Conservation (phyloP, 345 rosid genomes). For the Acer negundo region DNA sequence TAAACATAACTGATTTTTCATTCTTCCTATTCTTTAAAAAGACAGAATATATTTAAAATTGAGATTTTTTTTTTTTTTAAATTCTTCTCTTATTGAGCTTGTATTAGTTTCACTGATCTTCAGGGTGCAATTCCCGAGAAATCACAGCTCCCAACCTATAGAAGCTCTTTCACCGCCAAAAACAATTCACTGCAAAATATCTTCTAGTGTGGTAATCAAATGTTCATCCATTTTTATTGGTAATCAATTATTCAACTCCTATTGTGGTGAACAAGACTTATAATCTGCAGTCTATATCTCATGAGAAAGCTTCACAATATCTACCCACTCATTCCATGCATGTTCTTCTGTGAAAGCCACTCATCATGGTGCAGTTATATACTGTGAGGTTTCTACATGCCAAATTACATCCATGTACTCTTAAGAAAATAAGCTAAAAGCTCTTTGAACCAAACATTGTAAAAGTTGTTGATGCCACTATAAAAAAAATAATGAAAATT, state of each 20-base stretch:
- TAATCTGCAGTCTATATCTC: background rate
- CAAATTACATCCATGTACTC: background rate
- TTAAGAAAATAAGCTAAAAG: conserved; percentile 9
- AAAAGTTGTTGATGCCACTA: background rate
- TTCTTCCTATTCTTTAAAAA: background rate
- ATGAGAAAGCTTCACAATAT: background rate
- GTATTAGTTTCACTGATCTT: background rate
- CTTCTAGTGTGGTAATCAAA: too few species aligned
- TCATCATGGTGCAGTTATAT: background rate
- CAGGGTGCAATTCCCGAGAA: background rate
- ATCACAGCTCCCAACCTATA: too few species aligned
- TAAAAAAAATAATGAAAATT: background rate
- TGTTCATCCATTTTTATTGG: background rate
- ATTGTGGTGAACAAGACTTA: background rate
- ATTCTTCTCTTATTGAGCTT: background rate
- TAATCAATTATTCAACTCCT: background rate
- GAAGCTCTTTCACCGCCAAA: background rate
- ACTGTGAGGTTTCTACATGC: background rate
- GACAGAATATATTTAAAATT: background rate
- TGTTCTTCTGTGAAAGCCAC: background rate
- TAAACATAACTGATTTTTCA: background rate
- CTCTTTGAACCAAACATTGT: background rate
- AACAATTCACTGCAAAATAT: background rate
- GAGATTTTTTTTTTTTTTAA: background rate
- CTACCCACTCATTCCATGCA: background rate